Conservation (phyloP, 768 basidiomycete species). For the Trametes coccinea region DNA sequence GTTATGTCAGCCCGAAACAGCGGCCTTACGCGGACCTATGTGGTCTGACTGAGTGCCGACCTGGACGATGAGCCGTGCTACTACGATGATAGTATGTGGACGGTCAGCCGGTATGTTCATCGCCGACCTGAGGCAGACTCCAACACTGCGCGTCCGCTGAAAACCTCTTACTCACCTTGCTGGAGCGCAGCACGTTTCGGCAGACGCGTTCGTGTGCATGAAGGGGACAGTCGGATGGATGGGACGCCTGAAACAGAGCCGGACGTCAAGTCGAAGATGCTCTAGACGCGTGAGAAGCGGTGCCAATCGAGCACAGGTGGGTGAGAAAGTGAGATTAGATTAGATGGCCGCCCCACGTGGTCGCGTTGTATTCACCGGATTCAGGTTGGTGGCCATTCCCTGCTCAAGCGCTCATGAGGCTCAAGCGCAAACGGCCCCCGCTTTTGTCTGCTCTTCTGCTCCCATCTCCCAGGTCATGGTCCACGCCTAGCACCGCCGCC, state of each 20-base stretch:
- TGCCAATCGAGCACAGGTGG: background rate
- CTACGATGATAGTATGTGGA: background rate
- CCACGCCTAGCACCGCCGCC: background rate
- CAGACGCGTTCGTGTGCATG: background rate
- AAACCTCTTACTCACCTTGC: background rate
- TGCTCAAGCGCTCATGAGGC: background rate
- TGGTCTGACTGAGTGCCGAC: background rate
- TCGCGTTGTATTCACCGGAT: conserved; percentile 8
- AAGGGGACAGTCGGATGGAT: background rate
- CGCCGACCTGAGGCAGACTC: too few species aligned
- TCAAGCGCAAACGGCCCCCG: conserved; percentile 8
- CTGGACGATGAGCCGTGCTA: background rate
- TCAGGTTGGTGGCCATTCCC: conserved; percentile 1
- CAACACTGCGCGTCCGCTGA: background rate
- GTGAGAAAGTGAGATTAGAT: conserved; percentile 8
- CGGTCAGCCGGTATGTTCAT: background rate
- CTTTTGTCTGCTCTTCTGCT: conserved; percentile 8
- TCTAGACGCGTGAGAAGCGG: background rate
- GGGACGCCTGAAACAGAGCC: background rate
- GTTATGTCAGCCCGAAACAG: conserved; percentile 7
- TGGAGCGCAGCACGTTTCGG: background rate
- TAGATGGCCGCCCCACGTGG: conserved; percentile 21
- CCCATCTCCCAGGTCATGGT: conserved; percentile 3
- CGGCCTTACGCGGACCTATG: background rate
- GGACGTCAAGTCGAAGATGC: background rate